Evolutionary conservation across 345 rosid species (phyloP).

Genomic region (Populus nigra): DNA sequence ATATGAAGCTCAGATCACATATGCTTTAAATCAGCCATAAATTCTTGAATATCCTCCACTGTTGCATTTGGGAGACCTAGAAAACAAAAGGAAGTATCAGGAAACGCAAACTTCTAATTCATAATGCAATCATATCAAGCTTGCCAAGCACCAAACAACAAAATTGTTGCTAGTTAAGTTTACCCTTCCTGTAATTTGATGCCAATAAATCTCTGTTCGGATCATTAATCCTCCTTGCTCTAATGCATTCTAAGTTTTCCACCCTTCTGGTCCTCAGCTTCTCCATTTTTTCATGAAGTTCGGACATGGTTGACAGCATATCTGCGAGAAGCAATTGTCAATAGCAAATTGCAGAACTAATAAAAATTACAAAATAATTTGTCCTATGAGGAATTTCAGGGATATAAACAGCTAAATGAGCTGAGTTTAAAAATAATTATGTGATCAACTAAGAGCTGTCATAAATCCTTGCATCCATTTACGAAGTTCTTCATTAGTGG

Average conservation of each 20-base stretch:
- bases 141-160: conserved; percentile 6
- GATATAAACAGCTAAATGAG: too few species aligned
- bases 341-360: neutral
- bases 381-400: neutral
- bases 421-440: neutral
- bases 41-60: conserved; percentile 57
- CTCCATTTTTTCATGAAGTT: conserved; percentile 49
- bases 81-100: conserved; percentile 7
- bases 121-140: neutral
- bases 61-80: conserved; percentile 42
- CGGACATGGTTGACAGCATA: conserved; percentile 53
- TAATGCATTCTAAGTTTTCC: conserved; percentile 23
- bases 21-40: conserved; percentile 49
- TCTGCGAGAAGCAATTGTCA: conserved; percentile 41
- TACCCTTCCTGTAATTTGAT: conserved; percentile 35
- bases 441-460: neutral
- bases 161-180: neutral
- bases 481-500: neutral
- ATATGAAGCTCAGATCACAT: conserved; percentile 34
- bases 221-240: conserved; percentile 35
- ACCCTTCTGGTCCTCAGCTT: conserved; percentile 37
- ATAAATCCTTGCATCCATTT: too few species aligned
- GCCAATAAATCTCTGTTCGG: conserved; percentile 28
- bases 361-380: neutral
- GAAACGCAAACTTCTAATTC: neutral